Conservation (phyloP, 805 yeast species). For the Maudiozyma serrabonitensis region DNA sequence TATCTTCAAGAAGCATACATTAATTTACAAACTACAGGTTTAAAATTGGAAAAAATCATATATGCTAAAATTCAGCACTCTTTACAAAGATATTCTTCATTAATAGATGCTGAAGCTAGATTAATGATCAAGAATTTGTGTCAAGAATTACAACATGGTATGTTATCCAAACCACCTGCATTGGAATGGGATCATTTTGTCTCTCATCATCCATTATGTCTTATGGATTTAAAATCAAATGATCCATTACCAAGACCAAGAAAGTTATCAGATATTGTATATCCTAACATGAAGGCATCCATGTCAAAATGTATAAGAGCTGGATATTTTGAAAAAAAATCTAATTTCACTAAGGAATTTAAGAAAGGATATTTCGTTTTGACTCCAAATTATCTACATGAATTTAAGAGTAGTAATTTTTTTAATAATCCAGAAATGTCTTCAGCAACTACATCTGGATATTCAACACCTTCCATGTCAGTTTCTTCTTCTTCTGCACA, state of each 20-base stretch:
- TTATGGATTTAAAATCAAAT: slow-evolving; percentile 31
- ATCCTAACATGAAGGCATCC: slow-evolving; percentile 44
- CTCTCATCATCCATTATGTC: slow-evolving; percentile 33
- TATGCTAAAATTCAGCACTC: slow-evolving; percentile 53
- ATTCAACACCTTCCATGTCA: neutral
- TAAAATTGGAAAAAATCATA: slow-evolving; percentile 53
- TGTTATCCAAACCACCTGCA: slow-evolving; percentile 44
- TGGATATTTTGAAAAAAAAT: slow-evolving; percentile 51
- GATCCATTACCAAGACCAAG: slow-evolving; percentile 35
- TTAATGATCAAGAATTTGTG: slow-evolving; percentile 45
- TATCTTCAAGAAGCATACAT: slow-evolving; percentile 56
- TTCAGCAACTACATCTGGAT: neutral
- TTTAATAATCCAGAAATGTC: slow-evolving; percentile 11
- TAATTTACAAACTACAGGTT: slow-evolving; percentile 56
- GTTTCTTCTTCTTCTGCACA: neutral
- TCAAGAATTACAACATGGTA: slow-evolving; percentile 35
- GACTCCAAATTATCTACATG: slow-evolving; percentile 59
- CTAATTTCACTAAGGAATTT: slow-evolving; percentile 52
- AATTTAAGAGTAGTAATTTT: slow-evolving; percentile 40
- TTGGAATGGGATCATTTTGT: slow-evolving; percentile 67
- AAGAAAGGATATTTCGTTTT: slow-evolving; percentile 58
- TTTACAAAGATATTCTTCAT: slow-evolving; percentile 40
- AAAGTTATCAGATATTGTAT: slow-evolving; percentile 41
- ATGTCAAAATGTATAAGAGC: slow-evolving; percentile 46
- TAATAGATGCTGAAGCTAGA: slow-evolving; percentile 45